Evolutionary conservation across 805 yeast genomes (phyloP).

Genomic region (Myxozyma monticola): DNA sequence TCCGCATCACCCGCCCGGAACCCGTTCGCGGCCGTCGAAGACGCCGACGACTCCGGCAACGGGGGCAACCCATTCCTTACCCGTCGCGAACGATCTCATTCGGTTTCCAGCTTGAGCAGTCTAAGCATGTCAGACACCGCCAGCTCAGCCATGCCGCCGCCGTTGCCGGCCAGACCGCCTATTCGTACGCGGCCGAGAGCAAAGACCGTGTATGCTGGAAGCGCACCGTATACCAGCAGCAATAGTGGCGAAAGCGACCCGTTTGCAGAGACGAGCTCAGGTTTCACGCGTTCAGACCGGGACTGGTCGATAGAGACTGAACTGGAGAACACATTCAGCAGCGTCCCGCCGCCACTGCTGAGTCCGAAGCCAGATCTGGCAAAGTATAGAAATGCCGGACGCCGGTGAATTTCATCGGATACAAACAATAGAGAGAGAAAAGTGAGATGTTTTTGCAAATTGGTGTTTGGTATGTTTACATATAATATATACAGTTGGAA

Average conservation of each 20-base stretch:
- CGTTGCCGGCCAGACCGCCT: too few relatives aligned
- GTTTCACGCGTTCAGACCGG: conserved; percentile 1
- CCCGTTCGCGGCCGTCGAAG: conserved; percentile 7
- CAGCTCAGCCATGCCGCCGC: not conserved
- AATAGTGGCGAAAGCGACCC: conserved; percentile 1
- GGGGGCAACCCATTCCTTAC: conserved; percentile 11
- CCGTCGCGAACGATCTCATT: conserved; percentile 13
- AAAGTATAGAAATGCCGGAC: conserved; percentile 5
- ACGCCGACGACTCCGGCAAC: conserved; percentile 1
- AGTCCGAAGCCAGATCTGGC: conserved; percentile 4
- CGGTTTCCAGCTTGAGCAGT: conserved; percentile 10
- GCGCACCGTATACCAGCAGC: too few relatives aligned
- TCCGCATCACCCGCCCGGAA: not conserved
- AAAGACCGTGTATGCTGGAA: conserved; percentile 1
- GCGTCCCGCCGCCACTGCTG: conserved; percentile 2
- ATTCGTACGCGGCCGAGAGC: not conserved
- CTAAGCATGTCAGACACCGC: too few relatives aligned
- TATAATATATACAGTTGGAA: not conserved
- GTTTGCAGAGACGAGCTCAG: not conserved
- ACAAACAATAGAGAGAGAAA: not conserved
- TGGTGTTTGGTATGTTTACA: not conserved
- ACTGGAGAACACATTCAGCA: not conserved
- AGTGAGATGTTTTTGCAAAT: not conserved
- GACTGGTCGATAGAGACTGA: not conserved
- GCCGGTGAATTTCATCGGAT: not conserved